Evolutionary conservation across 1,284 basidiomycete species (phyloP).

Genomic region (Ustilago trichophora): DNA sequence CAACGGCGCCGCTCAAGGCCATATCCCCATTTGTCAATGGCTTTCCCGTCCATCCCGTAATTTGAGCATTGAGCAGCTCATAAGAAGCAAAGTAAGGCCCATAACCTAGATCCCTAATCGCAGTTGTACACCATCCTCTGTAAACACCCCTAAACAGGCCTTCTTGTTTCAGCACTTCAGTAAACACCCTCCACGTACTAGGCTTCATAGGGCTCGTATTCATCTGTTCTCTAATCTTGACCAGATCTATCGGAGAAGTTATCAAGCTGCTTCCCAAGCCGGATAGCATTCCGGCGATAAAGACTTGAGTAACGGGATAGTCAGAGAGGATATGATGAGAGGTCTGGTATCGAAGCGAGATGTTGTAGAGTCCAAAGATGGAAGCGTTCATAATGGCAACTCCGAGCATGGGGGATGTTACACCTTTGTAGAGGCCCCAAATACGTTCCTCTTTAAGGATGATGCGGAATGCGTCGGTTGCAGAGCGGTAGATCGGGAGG

Average conservation of each 20-base stretch:
- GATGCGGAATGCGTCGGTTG: slow-evolving; percentile 54
- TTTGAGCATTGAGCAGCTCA: slow-evolving; percentile 46
- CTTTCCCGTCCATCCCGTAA: slow-evolving; percentile 1
- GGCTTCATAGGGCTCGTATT: background rate
- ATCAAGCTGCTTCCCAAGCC: slow-evolving; percentile 54
- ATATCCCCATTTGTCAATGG: slow-evolving; percentile 43
- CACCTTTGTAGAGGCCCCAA: slow-evolving; percentile 59
- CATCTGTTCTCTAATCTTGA: slow-evolving; percentile 63
- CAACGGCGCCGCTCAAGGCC: slow-evolving; percentile 53
- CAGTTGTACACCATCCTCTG: slow-evolving; percentile 53
- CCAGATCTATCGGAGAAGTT: slow-evolving; percentile 57
- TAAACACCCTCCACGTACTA: slow-evolving; percentile 29
- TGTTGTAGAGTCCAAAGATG: slow-evolving; percentile 57
- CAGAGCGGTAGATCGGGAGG: slow-evolving; percentile 38
- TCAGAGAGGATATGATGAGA: background rate
- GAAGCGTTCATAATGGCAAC: slow-evolving; percentile 64
- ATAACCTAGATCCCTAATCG: slow-evolving; percentile 50
- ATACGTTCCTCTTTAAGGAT: slow-evolving; percentile 55
- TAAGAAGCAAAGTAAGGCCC: slow-evolving; percentile 61
- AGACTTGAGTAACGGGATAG: slow-evolving; percentile 29
- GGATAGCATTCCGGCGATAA: slow-evolving; percentile 51
- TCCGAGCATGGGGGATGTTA: slow-evolving; percentile 57
- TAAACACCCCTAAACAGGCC: slow-evolving; percentile 44
- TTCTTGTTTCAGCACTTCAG: slow-evolving; percentile 23
- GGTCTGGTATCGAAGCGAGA: slow-evolving; percentile 40